Evolutionary conservation across 2,329 filamentous ascomycete genomes (phyloP).

Genomic region (Epichloe sp.): DNA sequence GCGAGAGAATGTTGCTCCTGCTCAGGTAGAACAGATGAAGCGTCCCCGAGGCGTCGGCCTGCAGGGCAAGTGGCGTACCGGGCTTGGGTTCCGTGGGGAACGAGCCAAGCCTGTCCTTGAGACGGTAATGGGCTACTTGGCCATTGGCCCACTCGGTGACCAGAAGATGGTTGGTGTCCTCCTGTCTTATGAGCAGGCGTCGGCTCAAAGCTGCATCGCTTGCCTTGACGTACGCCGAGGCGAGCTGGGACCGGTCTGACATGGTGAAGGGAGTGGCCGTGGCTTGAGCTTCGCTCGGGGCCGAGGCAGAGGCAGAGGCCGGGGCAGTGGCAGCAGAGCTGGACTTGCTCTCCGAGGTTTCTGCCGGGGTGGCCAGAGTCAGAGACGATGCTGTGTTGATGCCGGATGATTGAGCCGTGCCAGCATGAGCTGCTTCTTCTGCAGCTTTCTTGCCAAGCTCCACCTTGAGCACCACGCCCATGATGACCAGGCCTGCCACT

Average conservation of each 20-base stretch:
- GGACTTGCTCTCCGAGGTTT: not conserved
- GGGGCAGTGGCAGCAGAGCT: too few relatives aligned
- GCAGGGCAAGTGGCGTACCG: conserved; percentile 11
- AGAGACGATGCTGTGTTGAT: not conserved
- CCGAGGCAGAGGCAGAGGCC: not conserved
- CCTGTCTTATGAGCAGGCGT: conserved; percentile 12
- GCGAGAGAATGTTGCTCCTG: conserved; percentile 5
- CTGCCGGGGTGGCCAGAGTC: too few relatives aligned
- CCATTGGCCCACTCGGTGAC: conserved; percentile 6
- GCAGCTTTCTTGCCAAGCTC: conserved; percentile 2
- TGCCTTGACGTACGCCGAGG: conserved; percentile 5
- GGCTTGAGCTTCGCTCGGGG: not conserved
- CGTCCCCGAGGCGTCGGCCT: conserved; percentile 7
- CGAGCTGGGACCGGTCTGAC: conserved; percentile 9
- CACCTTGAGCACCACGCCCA: conserved; percentile 10
- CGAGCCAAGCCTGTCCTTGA: conserved; percentile 6
- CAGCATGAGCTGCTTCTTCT: not conserved
- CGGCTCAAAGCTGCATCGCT: conserved; percentile 1
- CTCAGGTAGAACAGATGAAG: conserved; percentile 14
- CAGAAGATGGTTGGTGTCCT: conserved; percentile 10
- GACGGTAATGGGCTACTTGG: conserved; percentile 3
- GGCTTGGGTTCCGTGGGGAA: conserved; percentile 4
- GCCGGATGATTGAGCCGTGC: not conserved
- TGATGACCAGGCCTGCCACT: conserved; percentile 1
- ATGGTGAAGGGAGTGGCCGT: conserved; percentile 5